A percentile compares a stretch with the other conserved stretches of the same genome.
Conservation (phyloP, 192 early-diverging fungal genomes). For the Entomortierella beljakovae region DNA sequence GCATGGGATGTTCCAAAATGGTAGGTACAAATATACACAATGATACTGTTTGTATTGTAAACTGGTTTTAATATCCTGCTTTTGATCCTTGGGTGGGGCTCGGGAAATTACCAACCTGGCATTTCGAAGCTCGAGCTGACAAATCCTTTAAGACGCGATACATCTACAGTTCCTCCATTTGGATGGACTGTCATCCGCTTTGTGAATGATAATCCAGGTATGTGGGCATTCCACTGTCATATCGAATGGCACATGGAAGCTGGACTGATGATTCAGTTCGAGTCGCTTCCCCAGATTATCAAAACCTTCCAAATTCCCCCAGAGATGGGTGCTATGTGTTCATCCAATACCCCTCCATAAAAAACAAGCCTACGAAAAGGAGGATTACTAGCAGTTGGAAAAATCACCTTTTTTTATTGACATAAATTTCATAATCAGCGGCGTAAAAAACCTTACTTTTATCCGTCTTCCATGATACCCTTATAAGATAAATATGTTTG, state of each 20-base stretch:
- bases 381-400: no score
- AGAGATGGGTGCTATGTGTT: slow-evolving; percentile 34
- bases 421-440: no score
- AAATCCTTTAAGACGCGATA: slow-evolving; percentile 51
- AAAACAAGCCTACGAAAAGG: not conserved
- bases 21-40: not conserved
- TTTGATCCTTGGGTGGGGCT: slow-evolving; percentile 46
- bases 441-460: no score
- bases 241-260: slow-evolving; percentile 63
- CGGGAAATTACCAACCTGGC: slow-evolving; percentile 22
- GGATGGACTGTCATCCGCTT: slow-evolving; percentile 44
- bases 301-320: slow-evolving; percentile 33
- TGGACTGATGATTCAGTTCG: slow-evolving; percentile 52
- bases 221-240: slow-evolving; percentile 59
- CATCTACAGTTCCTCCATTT: slow-evolving; percentile 31
- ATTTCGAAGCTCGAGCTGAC: slow-evolving; percentile 6
- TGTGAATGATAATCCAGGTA: slow-evolving; percentile 52
- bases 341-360: not conserved
- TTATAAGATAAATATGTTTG: no score
- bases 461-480: no score
- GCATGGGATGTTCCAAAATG: slow-evolving; percentile 68
- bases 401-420: no score
- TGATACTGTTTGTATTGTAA: not conserved
- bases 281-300: slow-evolving; percentile 30
- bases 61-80: no score